Percentiles rank a stretch among this genome's conserved stretches.
Evolutionary conservation across 768 basidiomycete genomes (phyloP).

Genomic region (Boletus bicolor): DNA sequence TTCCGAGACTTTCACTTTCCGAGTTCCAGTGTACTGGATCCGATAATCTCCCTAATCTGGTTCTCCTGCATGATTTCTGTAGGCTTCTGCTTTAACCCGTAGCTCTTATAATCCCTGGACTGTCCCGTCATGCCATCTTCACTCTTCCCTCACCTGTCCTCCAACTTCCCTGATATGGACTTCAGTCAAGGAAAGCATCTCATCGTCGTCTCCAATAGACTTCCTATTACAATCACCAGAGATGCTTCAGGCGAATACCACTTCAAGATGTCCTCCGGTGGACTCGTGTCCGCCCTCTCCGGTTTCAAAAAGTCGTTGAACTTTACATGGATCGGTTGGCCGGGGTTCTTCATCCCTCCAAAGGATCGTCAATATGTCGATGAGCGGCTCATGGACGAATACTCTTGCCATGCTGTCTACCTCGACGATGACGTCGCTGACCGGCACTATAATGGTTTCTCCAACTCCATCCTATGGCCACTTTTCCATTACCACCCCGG

Average conservation of each 20-base stretch:
- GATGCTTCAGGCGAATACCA: constrained; percentile 91
- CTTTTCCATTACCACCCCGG: constrained; percentile 99
- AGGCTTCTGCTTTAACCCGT: constrained; percentile 14
- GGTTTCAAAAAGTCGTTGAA: constrained; percentile 98
- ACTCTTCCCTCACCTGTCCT: constrained; percentile 23
- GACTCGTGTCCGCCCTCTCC: constrained; percentile 93
- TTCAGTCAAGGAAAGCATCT: constrained; percentile 60
- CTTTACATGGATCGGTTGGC: constrained; percentile 98
- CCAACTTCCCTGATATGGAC: constrained; percentile 40
- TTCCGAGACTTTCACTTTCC: neutral
- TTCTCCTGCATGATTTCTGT: constrained; percentile 20
- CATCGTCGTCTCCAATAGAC: constrained; percentile 93
- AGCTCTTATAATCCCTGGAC: constrained; percentile 27
- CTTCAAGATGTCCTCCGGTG: constrained; percentile 99
- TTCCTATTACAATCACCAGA: constrained; percentile 94
- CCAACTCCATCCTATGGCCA: constrained; percentile 99
- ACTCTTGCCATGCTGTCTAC: constrained; percentile 96
- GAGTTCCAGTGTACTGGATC: constrained; percentile 20
- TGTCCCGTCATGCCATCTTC: constrained; percentile 23
- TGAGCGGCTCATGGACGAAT: constrained; percentile 89
- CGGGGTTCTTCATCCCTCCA: constrained; percentile 88
- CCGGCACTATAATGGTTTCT: constrained; percentile 96
- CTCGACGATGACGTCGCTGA: constrained; percentile 98
- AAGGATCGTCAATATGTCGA: constrained; percentile 92
- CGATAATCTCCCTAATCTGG: constrained; percentile 35